Conservation (phyloP, 202 grass and related monocot genomes). For the Sporobolus alterniflorus region DNA sequence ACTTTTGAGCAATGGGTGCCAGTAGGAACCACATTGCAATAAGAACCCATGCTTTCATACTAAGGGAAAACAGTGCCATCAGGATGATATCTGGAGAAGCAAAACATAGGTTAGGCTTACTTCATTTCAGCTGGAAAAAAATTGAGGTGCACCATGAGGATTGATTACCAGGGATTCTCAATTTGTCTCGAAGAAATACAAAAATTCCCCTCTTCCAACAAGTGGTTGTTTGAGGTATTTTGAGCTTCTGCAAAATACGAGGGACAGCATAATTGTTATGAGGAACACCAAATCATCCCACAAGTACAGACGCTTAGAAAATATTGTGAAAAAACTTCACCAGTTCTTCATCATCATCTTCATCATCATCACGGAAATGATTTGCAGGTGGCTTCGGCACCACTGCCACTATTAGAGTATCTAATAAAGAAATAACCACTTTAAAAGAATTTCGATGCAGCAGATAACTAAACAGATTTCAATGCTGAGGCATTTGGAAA, state of each 20-base stretch:
- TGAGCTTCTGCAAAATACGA: constrained; percentile 54
- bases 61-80: constrained; percentile 85
- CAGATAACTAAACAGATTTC: neutral
- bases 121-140: neutral
- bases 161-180: constrained; percentile 70
- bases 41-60: constrained; percentile 74
- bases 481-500: neutral
- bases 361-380: constrained; percentile 49
- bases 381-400: constrained; percentile 66
- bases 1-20: constrained; percentile 81
- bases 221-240: constrained; percentile 57
- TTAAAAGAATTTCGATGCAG: neutral
- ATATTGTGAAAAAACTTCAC: constrained; percentile 24
- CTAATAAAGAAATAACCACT: constrained; percentile 44
- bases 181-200: constrained; percentile 66
- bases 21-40: constrained; percentile 79
- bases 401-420: constrained; percentile 68
- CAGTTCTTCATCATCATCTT: constrained; percentile 49
- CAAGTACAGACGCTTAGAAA: neutral
- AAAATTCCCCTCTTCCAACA: constrained; percentile 67
- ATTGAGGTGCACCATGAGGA: neutral
- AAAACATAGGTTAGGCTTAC: neutral
- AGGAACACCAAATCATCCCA: neutral
- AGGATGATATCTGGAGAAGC: constrained; percentile 74
- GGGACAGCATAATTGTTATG: neutral